Conservation (phyloP, 2,329 filamentous ascomycete genomes). For the Aspergillus sp. region DNA sequence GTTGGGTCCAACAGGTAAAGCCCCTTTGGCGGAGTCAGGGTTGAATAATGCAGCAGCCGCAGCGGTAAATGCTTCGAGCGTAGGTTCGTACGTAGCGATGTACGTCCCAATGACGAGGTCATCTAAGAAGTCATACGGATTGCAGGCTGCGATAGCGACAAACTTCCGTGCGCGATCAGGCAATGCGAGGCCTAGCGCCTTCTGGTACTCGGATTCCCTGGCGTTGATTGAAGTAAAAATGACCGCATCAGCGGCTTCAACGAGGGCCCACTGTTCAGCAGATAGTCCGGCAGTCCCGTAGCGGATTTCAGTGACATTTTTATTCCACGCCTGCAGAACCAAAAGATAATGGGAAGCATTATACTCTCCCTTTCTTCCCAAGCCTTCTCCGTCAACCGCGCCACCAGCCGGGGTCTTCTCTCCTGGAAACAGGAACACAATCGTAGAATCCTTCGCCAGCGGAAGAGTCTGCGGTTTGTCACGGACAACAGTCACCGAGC, state of each 20-base stretch:
- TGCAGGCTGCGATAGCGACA: slow-evolving; percentile 42
- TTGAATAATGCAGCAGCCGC: slow-evolving; percentile 42
- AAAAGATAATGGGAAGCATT: slow-evolving; percentile 32
- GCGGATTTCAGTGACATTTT: slow-evolving; percentile 28
- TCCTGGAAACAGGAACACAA: slow-evolving; percentile 39
- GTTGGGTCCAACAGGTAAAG: slow-evolving; percentile 33
- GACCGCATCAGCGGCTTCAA: slow-evolving; percentile 38
- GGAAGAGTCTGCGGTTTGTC: slow-evolving; percentile 29
- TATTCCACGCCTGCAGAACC: slow-evolving; percentile 26
- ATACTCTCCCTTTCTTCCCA: slow-evolving; percentile 30
- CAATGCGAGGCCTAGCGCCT: slow-evolving; percentile 31
- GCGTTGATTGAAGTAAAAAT: slow-evolving; percentile 43
- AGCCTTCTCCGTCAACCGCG: slow-evolving; percentile 39
- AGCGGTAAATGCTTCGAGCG: slow-evolving; percentile 39
- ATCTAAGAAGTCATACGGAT: slow-evolving; percentile 45
- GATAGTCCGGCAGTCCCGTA: slow-evolving; percentile 32
- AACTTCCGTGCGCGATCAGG: slow-evolving; percentile 27
- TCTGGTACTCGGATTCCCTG: slow-evolving; percentile 36
- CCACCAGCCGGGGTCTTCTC: slow-evolving; percentile 33
- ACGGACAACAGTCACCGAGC: slow-evolving; percentile 42
- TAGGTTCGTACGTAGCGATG: slow-evolving; percentile 46
- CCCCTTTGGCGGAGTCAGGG: slow-evolving; percentile 23
- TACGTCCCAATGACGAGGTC: slow-evolving; percentile 38
- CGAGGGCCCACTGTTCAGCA: slow-evolving; percentile 25
- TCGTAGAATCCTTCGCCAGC: slow-evolving; percentile 23